Percentiles rank a stretch among this genome's conserved stretches.
These are phyloP conservation scores for Neofusicoccum umdonicola DNA, from an alignment of 2,329 filamentous ascomycete species.

Conservation along the genomic window DNA sequence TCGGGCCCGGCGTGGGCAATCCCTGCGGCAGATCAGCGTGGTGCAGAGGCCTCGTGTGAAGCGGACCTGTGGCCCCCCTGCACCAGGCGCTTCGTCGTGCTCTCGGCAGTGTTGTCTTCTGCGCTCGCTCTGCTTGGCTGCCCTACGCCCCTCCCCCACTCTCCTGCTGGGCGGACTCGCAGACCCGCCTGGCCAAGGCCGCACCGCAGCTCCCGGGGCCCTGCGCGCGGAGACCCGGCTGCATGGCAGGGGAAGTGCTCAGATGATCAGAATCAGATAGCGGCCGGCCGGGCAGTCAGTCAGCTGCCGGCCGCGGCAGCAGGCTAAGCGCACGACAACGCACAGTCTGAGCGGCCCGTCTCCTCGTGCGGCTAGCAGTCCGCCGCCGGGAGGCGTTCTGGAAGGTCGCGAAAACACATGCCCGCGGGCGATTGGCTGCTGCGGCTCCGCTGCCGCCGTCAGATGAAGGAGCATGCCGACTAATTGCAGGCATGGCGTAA, in stretches of 20 bases:
- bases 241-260: not conserved
- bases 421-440: not conserved
- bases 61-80: not conserved
- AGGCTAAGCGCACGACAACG: not conserved
- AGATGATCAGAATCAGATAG: not conserved
- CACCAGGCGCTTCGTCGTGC: not conserved
- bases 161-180: no score
- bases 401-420: not conserved
- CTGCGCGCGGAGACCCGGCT: not conserved
- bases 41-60: not conserved
- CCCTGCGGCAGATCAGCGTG: slow-evolving; percentile 11
- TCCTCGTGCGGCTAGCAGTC: not conserved
- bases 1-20: not conserved
- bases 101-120: not conserved
- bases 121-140: not conserved
- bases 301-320: not conserved
- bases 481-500: slow-evolving; percentile 1
- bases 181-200: not conserved
- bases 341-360: not conserved
- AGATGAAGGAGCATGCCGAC: slow-evolving; percentile 6
- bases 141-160: not conserved
- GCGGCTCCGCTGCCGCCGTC: not conserved
- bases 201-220: not conserved
- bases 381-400: not conserved
- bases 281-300: not conserved